Base-by-base conservation (phyloP, 106 monocot species). In the Acanthochlamys bracteata region DNA sequence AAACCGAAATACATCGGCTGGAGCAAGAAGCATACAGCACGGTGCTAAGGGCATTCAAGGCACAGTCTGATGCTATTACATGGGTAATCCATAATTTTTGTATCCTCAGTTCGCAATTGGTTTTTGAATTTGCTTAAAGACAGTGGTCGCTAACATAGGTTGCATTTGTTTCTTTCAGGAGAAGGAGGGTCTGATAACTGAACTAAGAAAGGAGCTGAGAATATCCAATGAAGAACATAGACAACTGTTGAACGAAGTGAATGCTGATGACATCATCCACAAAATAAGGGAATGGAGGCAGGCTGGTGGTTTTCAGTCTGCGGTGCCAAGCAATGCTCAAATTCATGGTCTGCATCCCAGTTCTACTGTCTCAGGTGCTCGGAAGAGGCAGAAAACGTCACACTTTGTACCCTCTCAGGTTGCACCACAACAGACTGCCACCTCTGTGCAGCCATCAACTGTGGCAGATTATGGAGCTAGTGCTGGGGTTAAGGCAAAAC, bases 101-200 rank as follows among this genome's bases (percentile, higher is more conserved):
- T 1, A 20, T 6, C 20, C 9, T 52, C 17, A 7, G 25, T 43
- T 51, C n/a, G 16, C 27, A 39, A 24, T 66, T 61, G 51, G 11
- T 64, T 0, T 55, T 20, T 20, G 16, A 4, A 22, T 19, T 20
- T 55, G 15, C 3, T 55, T 4, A 20, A 20, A 20, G 1, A 20
- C 3, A 42, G n/a, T 46, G 41, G 13, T 27, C 22, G 0, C n/a
- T 49, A 49, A 17, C 49, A 10, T 16, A 21, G 39, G 12, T 57
- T 68, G 1, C 24, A 57, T 42, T 59, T 65, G 11, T 21, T 64
- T 53, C 64, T 21, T 64, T 53, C 64, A 93, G 93, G 93, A 89
- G 57, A 93, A 93, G 68, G 89, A 93, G 73, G 73, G 76, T 70
- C 71, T 93, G 66, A 93, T 93, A 42, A 93, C 89, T 41, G 89